Base-by-base conservation (phyloP, 352 stramenopile genomes). In the Ophiocytium majus region DNA sequence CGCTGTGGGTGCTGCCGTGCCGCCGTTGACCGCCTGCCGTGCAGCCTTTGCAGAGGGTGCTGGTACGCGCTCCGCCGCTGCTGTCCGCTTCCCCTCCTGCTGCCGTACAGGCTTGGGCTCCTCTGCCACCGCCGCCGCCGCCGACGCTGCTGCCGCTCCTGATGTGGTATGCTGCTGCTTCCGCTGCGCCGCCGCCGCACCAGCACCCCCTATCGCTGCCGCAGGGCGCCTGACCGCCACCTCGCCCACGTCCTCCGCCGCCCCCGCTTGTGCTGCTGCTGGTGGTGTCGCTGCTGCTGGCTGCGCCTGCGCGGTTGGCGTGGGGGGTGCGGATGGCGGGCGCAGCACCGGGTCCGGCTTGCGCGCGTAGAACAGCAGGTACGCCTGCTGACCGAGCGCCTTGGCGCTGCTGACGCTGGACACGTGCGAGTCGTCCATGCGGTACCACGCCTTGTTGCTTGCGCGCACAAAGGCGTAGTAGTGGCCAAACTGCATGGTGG, bases 381-480 rank as follows among this genome's bases (percentile, higher is more conserved):
- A 97, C 35, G 93, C 93, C 82, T 94, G 94, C 63, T 96, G 93
- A 76, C 93, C 90, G 49, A 97, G 89, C 80, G 95, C 93, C 1
- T 91, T 95, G n/a, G 31, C 19, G 0, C 33, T 33, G 31, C 83
- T 33, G 28, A 85, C 76, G 63, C 57, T 85, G 14, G 92, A 90
- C 32, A 96, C 93, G 19, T 90, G 92, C 63, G 95, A 92, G 83
- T 97, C 94, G 85, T 97, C 95, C 93, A 97, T 97, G 83, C 95
- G 92, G 85, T 95, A 95, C 94, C 94, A 97, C 85, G 94, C 92
- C n/a, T 93, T 92, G 0, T 93, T 95, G 14, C 92, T 92, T 14
- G 93, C 93, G 64, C 94, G 93, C 0, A 97, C 92, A 79, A 96
- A 97, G 32, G 93, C 91, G 81, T 95, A 96, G 88, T 97, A 97